Base-by-base conservation (phyloP, 352 stramenopile genomes). In the Salisapilia sapeloensis region DNA sequence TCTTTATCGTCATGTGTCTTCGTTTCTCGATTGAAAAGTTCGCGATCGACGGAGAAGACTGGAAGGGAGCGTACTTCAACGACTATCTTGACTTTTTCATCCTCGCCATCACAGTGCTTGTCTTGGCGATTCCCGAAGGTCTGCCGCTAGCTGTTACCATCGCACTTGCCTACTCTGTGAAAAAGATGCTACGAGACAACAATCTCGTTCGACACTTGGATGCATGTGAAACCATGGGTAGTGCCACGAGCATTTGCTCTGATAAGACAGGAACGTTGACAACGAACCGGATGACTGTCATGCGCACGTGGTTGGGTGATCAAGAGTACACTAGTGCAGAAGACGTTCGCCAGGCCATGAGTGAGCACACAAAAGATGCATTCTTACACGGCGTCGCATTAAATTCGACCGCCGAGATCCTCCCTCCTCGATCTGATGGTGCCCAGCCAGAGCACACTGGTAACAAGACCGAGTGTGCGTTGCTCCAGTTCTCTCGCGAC, bases 101-200 rank as follows among this genome's bases (percentile, higher is more conserved):
- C 19, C 77, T 64, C 18, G 69, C 54, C 14, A 75, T 87, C 23
- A 85, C 71, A 2, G 70, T 83, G 29, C 64, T 97, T 7, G 91
- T 96, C 8, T 92, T 97, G 4, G 86, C 93, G 6, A 93, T 98
- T 12, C 92, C 93, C 0, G 93, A 98, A 49, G 92, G 92, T 29
- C 56, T 98, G 29, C 92, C 93, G n/a, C 67, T 98, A 9, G 92
- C 92, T 12, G 92, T 98, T 0, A 97, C 92, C n/a, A 82, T 98
- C 23, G 76, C 89, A 3, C 61, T 98, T 9, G 89, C 92, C 0
- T 97, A 95, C 46, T 96, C 83, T 11, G 75, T 79, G 15, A 81
- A 72, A 46, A 74, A 79, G 34, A 92, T 92, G 78, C 60, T 84
- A n/a, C 45, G 59, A n/a, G 65, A 90, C 45, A 90, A 87, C 52